Evolutionary conservation across 257 asterid species (phyloP).

Genomic region (Nicotiana attenuata): DNA sequence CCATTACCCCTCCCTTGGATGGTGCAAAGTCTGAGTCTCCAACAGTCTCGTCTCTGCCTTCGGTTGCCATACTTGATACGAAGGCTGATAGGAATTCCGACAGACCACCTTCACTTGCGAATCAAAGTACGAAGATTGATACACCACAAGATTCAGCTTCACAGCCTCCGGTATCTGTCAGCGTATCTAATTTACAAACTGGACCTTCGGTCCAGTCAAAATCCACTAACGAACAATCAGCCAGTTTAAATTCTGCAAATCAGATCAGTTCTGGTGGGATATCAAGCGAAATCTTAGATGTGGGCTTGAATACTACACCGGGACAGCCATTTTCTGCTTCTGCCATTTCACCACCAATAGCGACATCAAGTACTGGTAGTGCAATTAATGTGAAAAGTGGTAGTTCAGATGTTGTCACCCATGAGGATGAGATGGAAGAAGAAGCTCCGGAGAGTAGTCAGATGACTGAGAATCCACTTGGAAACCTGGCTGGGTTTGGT

Average conservation of each 20-base stretch:
- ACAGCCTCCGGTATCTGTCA: slow-evolving; percentile 26
- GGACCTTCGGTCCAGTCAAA: slow-evolving; percentile 26
- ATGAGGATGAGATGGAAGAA: slow-evolving; percentile 98
- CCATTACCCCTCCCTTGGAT: slow-evolving; percentile 22
- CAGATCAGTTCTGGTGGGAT: slow-evolving; percentile 29
- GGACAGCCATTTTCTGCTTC: slow-evolving; percentile 25
- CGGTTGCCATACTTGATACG: slow-evolving; percentile 20
- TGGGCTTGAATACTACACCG: slow-evolving; percentile 24
- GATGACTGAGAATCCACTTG: slow-evolving; percentile 41
- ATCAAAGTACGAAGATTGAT: neutral
- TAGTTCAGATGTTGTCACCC: slow-evolving; percentile 31
- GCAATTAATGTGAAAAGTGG: slow-evolving; percentile 28
- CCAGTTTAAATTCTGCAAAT: slow-evolving; percentile 26
- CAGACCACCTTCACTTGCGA: slow-evolving; percentile 22
- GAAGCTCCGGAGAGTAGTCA: slow-evolving; percentile 77
- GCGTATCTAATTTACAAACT: slow-evolving; percentile 23
- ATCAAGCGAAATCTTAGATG: slow-evolving; percentile 26
- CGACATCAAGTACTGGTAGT: slow-evolving; percentile 31
- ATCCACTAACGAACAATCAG: slow-evolving; percentile 23
- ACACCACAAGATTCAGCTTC: slow-evolving; percentile 31
- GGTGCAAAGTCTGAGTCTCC: slow-evolving; percentile 27
- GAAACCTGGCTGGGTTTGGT: slow-evolving; percentile 68
- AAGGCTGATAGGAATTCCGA: slow-evolving; percentile 24
- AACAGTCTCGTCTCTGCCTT: slow-evolving; percentile 28
- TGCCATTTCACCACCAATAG: slow-evolving; percentile 25